Percentiles rank a stretch among this genome's conserved stretches.
Conservation (phyloP, 306 rosid genomes). For the Comarum palustre region DNA sequence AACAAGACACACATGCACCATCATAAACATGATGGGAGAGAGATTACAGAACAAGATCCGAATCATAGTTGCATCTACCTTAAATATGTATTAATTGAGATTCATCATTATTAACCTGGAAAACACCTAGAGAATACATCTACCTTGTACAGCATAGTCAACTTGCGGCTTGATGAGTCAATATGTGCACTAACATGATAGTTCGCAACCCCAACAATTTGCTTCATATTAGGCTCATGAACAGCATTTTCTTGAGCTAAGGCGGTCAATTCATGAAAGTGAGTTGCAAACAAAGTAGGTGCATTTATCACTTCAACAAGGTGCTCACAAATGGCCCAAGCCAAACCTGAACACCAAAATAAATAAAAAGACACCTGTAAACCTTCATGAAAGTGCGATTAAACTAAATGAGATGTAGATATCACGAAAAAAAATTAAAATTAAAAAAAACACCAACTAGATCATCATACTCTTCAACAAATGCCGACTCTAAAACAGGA, state of each 20-base stretch:
- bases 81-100: neutral
- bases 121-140: slow-evolving; percentile 11
- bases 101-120: neutral
- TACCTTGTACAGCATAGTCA: slow-evolving; percentile 97
- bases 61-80: neutral
- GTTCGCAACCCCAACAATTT: slow-evolving; percentile 74
- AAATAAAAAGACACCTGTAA: slow-evolving; percentile 18
- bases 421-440: too few species aligned
- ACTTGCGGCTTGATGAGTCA: slow-evolving; percentile 78
- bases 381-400: neutral
- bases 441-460: neutral
- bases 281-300: slow-evolving; percentile 94
- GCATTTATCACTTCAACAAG: slow-evolving; percentile 84
- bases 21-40: slow-evolving; percentile 3
- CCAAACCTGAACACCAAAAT: slow-evolving; percentile 64
- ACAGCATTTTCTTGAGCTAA: slow-evolving; percentile 54
- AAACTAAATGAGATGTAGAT: neutral
- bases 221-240: slow-evolving; percentile 42
- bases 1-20: slow-evolving; percentile 4
- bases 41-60: neutral
- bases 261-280: slow-evolving; percentile 91
- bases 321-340: slow-evolving; percentile 98
- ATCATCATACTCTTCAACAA: slow-evolving; percentile 2
- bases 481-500: neutral
- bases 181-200: slow-evolving; percentile 96